These are phyloP conservation scores for Penicillium griseofulvum DNA, from an alignment of 2,329 filamentous ascomycete species.

Conservation along the genomic window DNA sequence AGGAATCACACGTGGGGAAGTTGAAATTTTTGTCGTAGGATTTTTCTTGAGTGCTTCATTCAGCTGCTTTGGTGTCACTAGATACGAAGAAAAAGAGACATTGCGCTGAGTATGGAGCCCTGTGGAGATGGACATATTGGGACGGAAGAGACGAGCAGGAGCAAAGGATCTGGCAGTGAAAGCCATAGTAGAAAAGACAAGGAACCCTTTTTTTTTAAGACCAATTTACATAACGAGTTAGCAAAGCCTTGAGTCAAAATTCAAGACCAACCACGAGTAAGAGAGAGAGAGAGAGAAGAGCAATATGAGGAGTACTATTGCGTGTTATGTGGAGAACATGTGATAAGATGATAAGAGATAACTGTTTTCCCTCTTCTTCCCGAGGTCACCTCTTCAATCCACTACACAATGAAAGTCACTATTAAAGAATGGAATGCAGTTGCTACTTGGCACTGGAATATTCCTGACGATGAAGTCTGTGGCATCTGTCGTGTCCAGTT, in stretches of 20 bases:
- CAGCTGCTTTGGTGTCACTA: slow-evolving; percentile 82
- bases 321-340: slow-evolving; percentile 23
- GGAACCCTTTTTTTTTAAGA: neutral
- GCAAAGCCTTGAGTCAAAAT: neutral
- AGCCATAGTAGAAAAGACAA: slow-evolving; percentile 31
- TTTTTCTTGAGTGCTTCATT: slow-evolving; percentile 78
- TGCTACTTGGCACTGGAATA: slow-evolving; percentile 96
- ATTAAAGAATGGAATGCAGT: slow-evolving; percentile 93
- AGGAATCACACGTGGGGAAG: slow-evolving; percentile 78
- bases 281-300: neutral
- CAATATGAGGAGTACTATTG: slow-evolving; percentile 10
- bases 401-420: slow-evolving; percentile 78
- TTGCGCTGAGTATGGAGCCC: slow-evolving; percentile 40
- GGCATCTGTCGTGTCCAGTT: slow-evolving; percentile 98
- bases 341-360: slow-evolving; percentile 6
- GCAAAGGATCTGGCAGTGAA: slow-evolving; percentile 30
- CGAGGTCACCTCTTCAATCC: neutral
- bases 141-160: slow-evolving; percentile 24
- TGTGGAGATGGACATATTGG: slow-evolving; percentile 27
- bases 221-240: slow-evolving; percentile 30
- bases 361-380: neutral
- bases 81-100: slow-evolving; percentile 69
- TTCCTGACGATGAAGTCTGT: slow-evolving; percentile 95
- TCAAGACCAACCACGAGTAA: neutral
- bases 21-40: slow-evolving; percentile 73